Conservation (phyloP, 106 monocot species). For the Allium fistulosum region DNA sequence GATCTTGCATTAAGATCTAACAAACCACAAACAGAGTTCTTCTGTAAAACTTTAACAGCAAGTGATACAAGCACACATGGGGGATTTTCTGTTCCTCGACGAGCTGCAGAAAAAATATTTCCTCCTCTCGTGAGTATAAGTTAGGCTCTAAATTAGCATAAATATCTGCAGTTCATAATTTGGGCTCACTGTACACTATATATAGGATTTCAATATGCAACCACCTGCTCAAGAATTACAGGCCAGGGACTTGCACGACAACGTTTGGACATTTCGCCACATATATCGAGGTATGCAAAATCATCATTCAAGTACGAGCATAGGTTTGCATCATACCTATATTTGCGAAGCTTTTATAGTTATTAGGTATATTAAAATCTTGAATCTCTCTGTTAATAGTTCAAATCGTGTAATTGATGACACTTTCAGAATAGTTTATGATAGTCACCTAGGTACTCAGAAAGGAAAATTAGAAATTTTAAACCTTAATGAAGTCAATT, state of each 20-base stretch:
- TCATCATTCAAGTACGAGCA: too few species aligned
- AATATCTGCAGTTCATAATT: neutral
- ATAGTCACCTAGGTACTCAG: too few species aligned
- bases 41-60: slow-evolving; percentile 91
- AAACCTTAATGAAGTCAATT: too few species aligned
- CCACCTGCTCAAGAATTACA: slow-evolving; percentile 88
- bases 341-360: too few species aligned
- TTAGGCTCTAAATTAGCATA: neutral
- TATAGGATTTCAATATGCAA: slow-evolving; percentile 86
- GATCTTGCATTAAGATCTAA: slow-evolving; percentile 55
- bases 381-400: too few species aligned
- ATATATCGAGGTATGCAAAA: slow-evolving; percentile 70
- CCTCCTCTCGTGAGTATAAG: slow-evolving; percentile 62
- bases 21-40: slow-evolving; percentile 67
- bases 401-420: too few species aligned
- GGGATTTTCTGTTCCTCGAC: slow-evolving; percentile 90
- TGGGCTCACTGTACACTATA: neutral
- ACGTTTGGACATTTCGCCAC: slow-evolving; percentile 86
- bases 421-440: too few species aligned
- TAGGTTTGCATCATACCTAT: too few species aligned
- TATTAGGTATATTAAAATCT: too few species aligned
- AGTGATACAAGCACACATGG: slow-evolving; percentile 98
- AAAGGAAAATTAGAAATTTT: too few species aligned
- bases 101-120: slow-evolving; percentile 88
- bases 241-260: slow-evolving; percentile 86